Evolutionary conservation across 495 filamentous ascomycete genomes (phyloP).

Genomic region (Trypethelium eluteriae): DNA sequence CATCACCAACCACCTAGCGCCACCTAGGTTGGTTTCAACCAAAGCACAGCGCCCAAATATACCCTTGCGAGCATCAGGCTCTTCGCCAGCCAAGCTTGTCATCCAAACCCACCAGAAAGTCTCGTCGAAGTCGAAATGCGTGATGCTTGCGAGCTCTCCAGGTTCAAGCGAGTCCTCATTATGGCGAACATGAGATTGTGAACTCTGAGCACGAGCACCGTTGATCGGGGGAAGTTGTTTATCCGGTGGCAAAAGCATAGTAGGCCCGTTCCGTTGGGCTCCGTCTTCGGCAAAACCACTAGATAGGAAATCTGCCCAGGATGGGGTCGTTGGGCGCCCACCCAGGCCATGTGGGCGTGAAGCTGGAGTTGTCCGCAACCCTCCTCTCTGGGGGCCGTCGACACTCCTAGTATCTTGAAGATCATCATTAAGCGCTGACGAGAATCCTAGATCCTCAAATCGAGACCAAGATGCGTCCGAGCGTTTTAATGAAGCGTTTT

Average conservation of each 20-base stretch:
- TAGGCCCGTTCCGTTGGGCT: constrained; percentile 44
- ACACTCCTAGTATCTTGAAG: constrained; percentile 10
- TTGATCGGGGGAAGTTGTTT: constrained; percentile 79
- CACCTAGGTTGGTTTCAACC: constrained; percentile 74
- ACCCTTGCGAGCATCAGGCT: constrained; percentile 73
- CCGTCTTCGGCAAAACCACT: constrained; percentile 80
- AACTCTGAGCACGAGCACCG: constrained; percentile 64
- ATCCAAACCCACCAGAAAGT: constrained; percentile 99
- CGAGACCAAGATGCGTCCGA: constrained; percentile 91
- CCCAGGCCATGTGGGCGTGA: constrained; percentile 52
- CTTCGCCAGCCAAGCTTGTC: constrained; percentile 86
- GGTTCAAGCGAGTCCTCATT: constrained; percentile 65
- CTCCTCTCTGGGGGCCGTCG: constrained; percentile 27
- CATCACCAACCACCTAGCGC: constrained; percentile 83
- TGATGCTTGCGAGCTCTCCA: constrained; percentile 89
- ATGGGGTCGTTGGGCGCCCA: constrained; percentile 86
- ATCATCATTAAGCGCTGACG: constrained; percentile 48
- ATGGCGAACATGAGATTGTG: constrained; percentile 69
- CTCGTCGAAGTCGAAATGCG: constrained; percentile 78
- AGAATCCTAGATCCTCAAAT: constrained; percentile 92
- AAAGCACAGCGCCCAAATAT: constrained; percentile 91
- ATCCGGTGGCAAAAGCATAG: constrained; percentile 73
- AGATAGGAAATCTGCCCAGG: constrained; percentile 94
- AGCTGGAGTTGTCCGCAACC: constrained; percentile 53
- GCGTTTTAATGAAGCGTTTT: constrained; percentile 47